Conservation (phyloP, 129 eudicot species). For the Arctium minus region DNA sequence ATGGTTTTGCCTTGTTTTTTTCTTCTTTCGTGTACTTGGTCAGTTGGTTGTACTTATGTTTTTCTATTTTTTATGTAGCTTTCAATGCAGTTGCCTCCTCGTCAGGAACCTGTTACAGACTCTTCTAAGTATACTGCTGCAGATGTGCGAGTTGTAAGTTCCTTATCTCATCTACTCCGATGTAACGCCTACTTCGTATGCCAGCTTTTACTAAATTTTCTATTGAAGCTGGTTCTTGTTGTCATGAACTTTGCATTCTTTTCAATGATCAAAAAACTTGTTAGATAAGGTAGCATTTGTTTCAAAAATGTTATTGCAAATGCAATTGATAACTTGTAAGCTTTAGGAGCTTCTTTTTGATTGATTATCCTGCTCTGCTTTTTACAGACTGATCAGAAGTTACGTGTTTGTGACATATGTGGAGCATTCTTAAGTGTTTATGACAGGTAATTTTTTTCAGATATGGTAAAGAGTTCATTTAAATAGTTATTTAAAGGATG, state of each 20-base stretch:
- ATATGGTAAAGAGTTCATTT: neutral
- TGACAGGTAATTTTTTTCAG: conserved; percentile 63
- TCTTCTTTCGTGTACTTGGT: neutral
- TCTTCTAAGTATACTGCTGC: conserved; percentile 88
- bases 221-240: neutral
- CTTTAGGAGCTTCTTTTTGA: neutral
- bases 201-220: neutral
- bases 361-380: neutral
- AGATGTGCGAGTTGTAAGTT: conserved; percentile 97
- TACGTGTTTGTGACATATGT: conserved; percentile 98
- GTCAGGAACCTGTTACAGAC: conserved; percentile 75
- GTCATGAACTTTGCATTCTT: neutral
- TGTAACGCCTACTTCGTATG: neutral
- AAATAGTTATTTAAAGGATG: conserved; percentile 22
- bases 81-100: conserved; percentile 60
- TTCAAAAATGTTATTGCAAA: neutral
- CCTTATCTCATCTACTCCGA: neutral
- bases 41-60: neutral
- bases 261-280: neutral
- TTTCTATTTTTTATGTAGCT: conserved; percentile 2
- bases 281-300: neutral
- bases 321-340: neutral
- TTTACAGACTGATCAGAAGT: conserved; percentile 94
- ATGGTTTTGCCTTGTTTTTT: neutral
- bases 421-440: conserved; percentile 98